A percentile compares a stretch with the other conserved stretches of the same genome.
Conservation (phyloP, 257 asterid species). For the Gentiana straminea region DNA sequence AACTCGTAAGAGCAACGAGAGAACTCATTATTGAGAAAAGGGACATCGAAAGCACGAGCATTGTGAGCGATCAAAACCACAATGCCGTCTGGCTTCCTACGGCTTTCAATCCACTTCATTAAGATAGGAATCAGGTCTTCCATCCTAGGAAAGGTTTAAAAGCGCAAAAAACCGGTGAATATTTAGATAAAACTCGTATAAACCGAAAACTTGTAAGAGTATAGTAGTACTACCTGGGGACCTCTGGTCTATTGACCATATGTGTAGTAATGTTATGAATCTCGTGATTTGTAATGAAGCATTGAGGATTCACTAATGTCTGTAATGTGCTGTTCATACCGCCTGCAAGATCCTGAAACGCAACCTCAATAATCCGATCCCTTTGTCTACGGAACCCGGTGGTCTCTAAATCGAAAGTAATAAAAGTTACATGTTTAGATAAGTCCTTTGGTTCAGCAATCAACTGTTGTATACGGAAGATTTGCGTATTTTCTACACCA, state of each 20-base stretch:
- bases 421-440: slow-evolving; percentile 46
- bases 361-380: slow-evolving; percentile 72
- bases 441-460: slow-evolving; percentile 34
- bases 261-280: slow-evolving; percentile 57
- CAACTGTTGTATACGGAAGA: slow-evolving; percentile 22
- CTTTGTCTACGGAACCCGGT: slow-evolving; percentile 57
- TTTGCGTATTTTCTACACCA: slow-evolving; percentile 26
- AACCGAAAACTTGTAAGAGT: too few relatives aligned
- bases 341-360: slow-evolving; percentile 82
- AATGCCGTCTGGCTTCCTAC: slow-evolving; percentile 66
- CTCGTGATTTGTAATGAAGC: slow-evolving; percentile 40
- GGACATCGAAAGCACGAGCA: slow-evolving; percentile 67
- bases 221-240: slow-evolving; percentile 49
- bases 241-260: slow-evolving; percentile 58
- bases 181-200: too few relatives aligned
- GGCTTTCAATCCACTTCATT: slow-evolving; percentile 55
- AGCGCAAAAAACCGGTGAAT: slow-evolving; percentile 5
- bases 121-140: slow-evolving; percentile 82
- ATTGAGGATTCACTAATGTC: slow-evolving; percentile 73
- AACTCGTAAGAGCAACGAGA: slow-evolving; percentile 54
- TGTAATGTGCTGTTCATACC: slow-evolving; percentile 81
- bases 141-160: slow-evolving; percentile 52
- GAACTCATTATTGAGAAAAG: slow-evolving; percentile 66
- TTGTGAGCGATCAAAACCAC: slow-evolving; percentile 79
- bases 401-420: slow-evolving; percentile 81